Conservation (phyloP, 495 filamentous ascomycete genomes). For the Trichoderma erinaceum region DNA sequence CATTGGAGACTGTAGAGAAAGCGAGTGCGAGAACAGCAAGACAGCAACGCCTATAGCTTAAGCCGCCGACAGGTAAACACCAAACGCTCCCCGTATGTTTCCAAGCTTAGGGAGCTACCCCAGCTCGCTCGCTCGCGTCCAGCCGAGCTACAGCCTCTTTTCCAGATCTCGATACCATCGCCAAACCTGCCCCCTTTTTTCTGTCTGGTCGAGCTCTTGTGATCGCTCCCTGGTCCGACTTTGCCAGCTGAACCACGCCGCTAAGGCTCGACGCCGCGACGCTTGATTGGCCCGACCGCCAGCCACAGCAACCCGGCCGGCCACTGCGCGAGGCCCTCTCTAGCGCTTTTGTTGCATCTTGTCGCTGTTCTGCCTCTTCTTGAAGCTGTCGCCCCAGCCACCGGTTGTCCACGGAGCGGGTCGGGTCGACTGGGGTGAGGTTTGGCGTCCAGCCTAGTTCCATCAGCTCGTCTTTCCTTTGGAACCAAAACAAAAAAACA, state of each 20-base stretch:
- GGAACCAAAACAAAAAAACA: constrained; percentile 16
- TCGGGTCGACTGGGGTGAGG: constrained; percentile 9
- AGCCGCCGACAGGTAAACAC: too few species aligned
- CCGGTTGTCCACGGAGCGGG: constrained; percentile 12
- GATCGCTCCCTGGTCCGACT: not conserved
- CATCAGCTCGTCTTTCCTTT: not conserved
- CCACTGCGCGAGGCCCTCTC: not conserved
- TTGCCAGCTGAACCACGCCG: constrained; percentile 7
- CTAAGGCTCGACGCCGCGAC: not conserved
- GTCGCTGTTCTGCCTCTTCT: not conserved
- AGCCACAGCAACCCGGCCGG: constrained; percentile 1
- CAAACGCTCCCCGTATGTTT: too few species aligned
- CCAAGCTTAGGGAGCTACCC: not conserved
- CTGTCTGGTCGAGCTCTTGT: constrained; percentile 2
- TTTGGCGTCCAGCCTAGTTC: constrained; percentile 7
- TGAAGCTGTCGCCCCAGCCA: constrained; percentile 6
- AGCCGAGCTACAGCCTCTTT: not conserved
- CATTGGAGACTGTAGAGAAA: too few species aligned
- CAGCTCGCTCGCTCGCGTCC: not conserved
- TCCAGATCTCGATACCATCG: constrained; percentile 9
- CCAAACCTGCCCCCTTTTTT: constrained; percentile 10
- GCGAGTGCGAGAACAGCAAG: too few species aligned
- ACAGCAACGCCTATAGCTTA: too few species aligned
- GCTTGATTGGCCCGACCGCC: not conserved
- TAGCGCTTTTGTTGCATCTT: not conserved